A percentile compares a stretch with the other conserved stretches of the same genome.
Evolutionary conservation across 495 filamentous ascomycete genomes (phyloP).

Genomic region (Penicillium flavigenum): DNA sequence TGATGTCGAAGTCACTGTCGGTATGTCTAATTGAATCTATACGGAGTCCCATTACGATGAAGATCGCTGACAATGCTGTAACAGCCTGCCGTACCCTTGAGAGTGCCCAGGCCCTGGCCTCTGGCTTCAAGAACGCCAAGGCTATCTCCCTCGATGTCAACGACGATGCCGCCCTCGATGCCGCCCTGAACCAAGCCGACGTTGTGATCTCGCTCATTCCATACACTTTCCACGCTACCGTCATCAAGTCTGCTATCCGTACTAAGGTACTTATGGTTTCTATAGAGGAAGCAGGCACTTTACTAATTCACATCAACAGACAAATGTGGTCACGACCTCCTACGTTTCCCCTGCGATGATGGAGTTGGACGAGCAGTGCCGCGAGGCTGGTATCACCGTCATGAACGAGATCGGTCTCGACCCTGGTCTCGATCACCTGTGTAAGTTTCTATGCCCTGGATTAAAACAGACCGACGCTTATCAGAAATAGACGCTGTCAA

Average conservation of each 20-base stretch:
- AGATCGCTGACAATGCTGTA: not conserved
- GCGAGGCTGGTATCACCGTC: conserved; percentile 92
- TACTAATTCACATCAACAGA: conserved; percentile 37
- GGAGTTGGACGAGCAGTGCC: conserved; percentile 77
- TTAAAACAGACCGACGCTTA: not conserved
- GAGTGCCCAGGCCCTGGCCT: conserved; percentile 69
- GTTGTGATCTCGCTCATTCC: conserved; percentile 84
- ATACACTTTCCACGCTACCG: conserved; percentile 85
- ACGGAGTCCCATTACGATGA: not conserved
- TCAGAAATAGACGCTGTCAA: conserved; percentile 77
- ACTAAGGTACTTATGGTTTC: conserved; percentile 51
- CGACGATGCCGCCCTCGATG: conserved; percentile 70
- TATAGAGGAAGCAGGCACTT: not conserved
- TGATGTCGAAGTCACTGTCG: conserved; percentile 78
- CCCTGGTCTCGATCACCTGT: conserved; percentile 32
- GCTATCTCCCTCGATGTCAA: conserved; percentile 83
- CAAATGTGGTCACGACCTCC: conserved; percentile 93
- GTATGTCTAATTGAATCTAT: conserved; percentile 47
- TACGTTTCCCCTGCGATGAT: conserved; percentile 92
- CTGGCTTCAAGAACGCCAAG: conserved; percentile 65
- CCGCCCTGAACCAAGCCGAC: conserved; percentile 72
- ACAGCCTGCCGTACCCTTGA: conserved; percentile 83
- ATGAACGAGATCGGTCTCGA: conserved; percentile 95
- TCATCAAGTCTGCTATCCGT: conserved; percentile 93
- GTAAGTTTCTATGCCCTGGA: conserved; percentile 7